Percentiles rank a stretch among this genome's conserved stretches.
phyloP scores from a whole-genome alignment of 768 basidiomycete genomes.

The Kwoniella botswanensis region DNA sequence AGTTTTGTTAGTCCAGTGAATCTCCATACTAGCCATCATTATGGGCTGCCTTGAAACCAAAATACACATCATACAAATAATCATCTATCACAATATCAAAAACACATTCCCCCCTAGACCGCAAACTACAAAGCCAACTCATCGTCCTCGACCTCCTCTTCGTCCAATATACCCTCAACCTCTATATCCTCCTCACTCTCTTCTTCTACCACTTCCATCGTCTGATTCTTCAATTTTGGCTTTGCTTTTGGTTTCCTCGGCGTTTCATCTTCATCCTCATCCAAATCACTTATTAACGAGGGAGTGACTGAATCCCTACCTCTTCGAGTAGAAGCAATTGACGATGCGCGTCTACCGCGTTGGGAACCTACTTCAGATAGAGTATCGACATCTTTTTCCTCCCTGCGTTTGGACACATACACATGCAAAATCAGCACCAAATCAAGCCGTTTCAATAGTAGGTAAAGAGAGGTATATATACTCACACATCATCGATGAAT shows the following conservation, averaged over 20 bases:
- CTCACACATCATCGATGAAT: constrained; percentile 47
- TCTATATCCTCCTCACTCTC: constrained; percentile 40
- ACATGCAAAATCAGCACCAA: not conserved
- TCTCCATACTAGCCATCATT: not conserved
- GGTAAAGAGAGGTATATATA: not conserved
- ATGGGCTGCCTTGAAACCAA: too few relatives aligned
- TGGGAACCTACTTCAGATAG: constrained; percentile 19
- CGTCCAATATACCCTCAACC: constrained; percentile 31
- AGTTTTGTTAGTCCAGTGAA: not conserved
- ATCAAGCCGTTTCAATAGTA: not conserved
- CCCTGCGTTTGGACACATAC: not conserved
- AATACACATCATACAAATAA: too few relatives aligned
- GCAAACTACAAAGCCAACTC: constrained; percentile 18
- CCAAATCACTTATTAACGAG: not conserved
- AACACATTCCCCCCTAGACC: not conserved
- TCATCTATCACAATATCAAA: too few relatives aligned
- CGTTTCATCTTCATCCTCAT: not conserved
- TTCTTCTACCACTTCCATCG: constrained; percentile 23
- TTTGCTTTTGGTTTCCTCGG: constrained; percentile 7
- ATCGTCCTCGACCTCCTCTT: constrained; percentile 26
- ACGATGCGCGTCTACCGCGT: constrained; percentile 11
- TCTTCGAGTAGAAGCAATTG: constrained; percentile 12
- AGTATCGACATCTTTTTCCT: constrained; percentile 26
- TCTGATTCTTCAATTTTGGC: constrained; percentile 19
- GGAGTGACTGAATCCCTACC: not conserved